Evolutionary conservation across 441 rosid genomes (phyloP).

Genomic region (Lepidium campestre): DNA sequence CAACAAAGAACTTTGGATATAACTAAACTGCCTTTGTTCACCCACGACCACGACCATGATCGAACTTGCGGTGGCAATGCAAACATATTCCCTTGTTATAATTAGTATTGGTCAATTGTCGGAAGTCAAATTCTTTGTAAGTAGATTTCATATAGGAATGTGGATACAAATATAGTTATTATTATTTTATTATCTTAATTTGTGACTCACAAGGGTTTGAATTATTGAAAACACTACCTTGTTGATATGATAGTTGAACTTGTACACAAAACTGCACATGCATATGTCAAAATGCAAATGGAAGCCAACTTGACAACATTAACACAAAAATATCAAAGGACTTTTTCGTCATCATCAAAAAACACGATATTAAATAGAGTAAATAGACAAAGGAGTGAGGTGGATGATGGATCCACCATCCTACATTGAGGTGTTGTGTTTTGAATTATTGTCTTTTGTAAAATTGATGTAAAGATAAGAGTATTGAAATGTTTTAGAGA

Average conservation of each 20-base stretch:
- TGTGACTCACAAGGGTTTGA: conserved; percentile 46
- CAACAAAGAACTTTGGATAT: background rate
- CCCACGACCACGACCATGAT: background rate
- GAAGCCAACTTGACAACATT: background rate
- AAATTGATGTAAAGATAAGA: too few species aligned
- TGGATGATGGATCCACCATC: too few species aligned
- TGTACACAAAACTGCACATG: background rate
- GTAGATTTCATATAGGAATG: conserved; percentile 11
- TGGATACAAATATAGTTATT: background rate
- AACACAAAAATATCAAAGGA: background rate
- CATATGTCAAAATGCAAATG: background rate
- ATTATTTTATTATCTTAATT: conserved; percentile 22
- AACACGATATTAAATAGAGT: too few species aligned
- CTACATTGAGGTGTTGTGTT: too few species aligned
- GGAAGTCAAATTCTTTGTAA: conserved; percentile 17
- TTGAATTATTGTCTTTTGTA: too few species aligned
- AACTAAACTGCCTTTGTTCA: background rate
- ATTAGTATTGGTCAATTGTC: background rate
- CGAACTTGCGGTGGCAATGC: background rate
- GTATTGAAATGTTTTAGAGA: too few species aligned
- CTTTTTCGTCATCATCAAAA: background rate
- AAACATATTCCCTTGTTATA: background rate
- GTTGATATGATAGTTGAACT: background rate
- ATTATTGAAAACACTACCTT: background rate
- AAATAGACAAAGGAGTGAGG: too few species aligned